A percentile compares a stretch with the other conserved stretches of the same genome.
Evolutionary conservation across 2,329 filamentous ascomycete genomes (phyloP).

Genomic region (Phyllosticta citrichinensis): DNA sequence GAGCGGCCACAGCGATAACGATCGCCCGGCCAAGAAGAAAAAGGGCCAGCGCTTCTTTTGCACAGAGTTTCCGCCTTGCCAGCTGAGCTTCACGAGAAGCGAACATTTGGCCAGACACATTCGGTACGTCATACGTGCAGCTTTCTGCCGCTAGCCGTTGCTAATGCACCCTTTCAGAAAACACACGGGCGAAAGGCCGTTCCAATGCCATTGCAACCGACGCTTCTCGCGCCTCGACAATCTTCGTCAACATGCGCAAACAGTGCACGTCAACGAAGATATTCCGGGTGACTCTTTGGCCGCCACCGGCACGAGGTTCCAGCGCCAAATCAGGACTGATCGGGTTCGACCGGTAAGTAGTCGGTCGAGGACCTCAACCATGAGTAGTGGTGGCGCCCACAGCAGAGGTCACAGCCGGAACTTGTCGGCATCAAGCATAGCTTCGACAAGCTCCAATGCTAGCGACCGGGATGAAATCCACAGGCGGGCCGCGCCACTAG

Average conservation of each 20-base stretch:
- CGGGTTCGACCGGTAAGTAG: constrained; percentile 63
- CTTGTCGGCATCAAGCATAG: constrained; percentile 78
- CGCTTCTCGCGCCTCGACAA: constrained; percentile 93
- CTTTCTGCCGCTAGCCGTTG: not conserved
- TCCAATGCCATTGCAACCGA: constrained; percentile 89
- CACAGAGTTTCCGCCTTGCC: constrained; percentile 88
- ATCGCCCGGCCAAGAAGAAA: constrained; percentile 77
- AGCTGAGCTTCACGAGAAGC: constrained; percentile 87
- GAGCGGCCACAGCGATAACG: constrained; percentile 43
- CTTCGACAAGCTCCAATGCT: constrained; percentile 61
- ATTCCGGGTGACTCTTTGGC: constrained; percentile 91
- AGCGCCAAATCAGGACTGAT: constrained; percentile 83
- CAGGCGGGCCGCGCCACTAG: constrained; percentile 67
- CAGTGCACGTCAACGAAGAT: constrained; percentile 94
- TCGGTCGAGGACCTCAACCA: constrained; percentile 67
- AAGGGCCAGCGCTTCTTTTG: constrained; percentile 95
- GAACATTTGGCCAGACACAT: constrained; percentile 94
- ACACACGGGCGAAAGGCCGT: constrained; percentile 93
- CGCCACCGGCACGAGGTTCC: constrained; percentile 83
- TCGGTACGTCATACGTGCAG: constrained; percentile 45
- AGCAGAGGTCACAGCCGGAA: constrained; percentile 73
- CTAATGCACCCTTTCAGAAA: constrained; percentile 50
- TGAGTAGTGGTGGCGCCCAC: constrained; percentile 57
- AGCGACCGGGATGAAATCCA: constrained; percentile 51
- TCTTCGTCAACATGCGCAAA: constrained; percentile 90